Conservation (phyloP, 495 filamentous ascomycete species). For the Talaromyces borbonicus region DNA sequence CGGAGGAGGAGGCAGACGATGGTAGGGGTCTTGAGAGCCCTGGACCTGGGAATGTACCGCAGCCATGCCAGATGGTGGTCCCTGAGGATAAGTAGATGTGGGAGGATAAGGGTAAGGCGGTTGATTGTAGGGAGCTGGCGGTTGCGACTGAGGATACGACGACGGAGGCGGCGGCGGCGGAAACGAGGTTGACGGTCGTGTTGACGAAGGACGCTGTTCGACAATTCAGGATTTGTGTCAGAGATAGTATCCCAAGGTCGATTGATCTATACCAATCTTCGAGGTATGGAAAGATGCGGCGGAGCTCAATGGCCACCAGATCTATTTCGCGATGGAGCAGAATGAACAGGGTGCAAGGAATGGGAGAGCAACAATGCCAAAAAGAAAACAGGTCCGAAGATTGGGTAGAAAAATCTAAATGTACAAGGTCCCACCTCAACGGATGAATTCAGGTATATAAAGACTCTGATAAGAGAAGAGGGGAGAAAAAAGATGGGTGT, state of each 20-base stretch:
- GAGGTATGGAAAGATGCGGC: background rate
- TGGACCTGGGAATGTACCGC: conserved; percentile 28
- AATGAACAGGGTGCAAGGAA: background rate
- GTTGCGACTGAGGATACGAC: conserved; percentile 27
- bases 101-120: conserved; percentile 23
- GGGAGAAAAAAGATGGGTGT: background rate
- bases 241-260: background rate
- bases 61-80: conserved; percentile 33
- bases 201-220: conserved; percentile 7
- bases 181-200: conserved; percentile 5
- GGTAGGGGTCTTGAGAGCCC: conserved; percentile 29
- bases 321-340: background rate
- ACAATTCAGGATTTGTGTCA: background rate
- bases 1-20: conserved; percentile 31
- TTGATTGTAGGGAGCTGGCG: conserved; percentile 21
- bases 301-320: background rate
- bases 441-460: conserved; percentile 3
- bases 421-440: conserved; percentile 1
- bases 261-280: background rate
- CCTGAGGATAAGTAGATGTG: conserved; percentile 18
- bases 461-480: background rate
- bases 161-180: conserved; percentile 6
- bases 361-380: background rate
- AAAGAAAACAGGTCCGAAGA: conserved; percentile 1
- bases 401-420: conserved; percentile 3